Base-by-base conservation (phyloP, 345 rosid genomes). In the Citrus medica region DNA sequence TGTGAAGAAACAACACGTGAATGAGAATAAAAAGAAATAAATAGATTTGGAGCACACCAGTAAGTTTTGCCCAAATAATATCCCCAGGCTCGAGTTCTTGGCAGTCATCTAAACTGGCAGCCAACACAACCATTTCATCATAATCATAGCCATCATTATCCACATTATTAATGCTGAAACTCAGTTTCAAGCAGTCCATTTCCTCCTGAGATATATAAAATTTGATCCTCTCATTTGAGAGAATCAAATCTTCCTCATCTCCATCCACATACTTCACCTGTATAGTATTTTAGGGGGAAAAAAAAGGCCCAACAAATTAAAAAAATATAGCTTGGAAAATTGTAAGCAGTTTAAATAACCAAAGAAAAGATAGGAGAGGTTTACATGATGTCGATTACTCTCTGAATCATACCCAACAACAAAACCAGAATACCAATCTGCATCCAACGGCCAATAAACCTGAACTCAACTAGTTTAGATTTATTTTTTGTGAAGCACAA, bases 381-480 rank as follows among this genome's bases (percentile, higher is more conserved):
- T 80, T 85, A 95, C 99, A 82, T 74, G 83, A 67, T 95, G 96
- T 40, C 83, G 87, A 74, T 88, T 88, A 79, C 80, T 86, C 89
- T 89, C 94, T 14, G 82, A 59, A 81, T 79, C 87, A 73, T 89
- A 94, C 48, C 88, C 89, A 83, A 82, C 81, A 76, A 96, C 82
- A 70, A 80, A 78, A 74, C 98, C 98, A 3, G 82, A 76, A 79
- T 93, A 94, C 98, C 97, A 96, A 80, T 88, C 88, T 85, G 91
- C 92, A 82, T 96, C 98, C 88, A 94, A 78, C 33, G 99, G 99
- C 99, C 99, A 96, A 84, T 83, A 94, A 42, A 96, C 93, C 99
- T 96, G 91, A 69, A 77, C 67, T 67, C 53, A 67, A 83, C 68
- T 61, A 73, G 76, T n/a, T 72, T 68, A 66, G 74, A 60, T 53